Base-by-base conservation (phyloP, 768 basidiomycete genomes). In the Coprinopsis sp. region DNA sequence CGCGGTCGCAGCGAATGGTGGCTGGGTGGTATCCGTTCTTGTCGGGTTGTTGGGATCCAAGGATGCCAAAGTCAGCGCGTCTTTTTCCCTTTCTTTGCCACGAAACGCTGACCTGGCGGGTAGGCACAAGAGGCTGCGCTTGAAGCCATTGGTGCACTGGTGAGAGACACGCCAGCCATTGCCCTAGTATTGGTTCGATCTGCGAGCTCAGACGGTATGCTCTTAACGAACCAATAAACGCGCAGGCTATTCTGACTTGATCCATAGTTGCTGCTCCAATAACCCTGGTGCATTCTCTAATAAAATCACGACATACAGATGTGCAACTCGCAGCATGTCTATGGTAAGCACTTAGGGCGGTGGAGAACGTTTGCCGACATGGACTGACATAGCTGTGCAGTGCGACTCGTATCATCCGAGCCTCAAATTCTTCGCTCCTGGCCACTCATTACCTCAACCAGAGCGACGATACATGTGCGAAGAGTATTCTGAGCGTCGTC, bases 301-400 rank as follows among this genome's bases (percentile, higher is more conserved):
- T 76, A 7, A 87, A 81, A 57, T 78, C 80, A 12, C 73, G 84
- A 2, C 65, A 68, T 3, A 60, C 71, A 1, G 81, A 84, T 16
- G 74, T 84, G 8, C 85, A 88, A 51, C 63, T 90, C 1, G 80
- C 84, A 1, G 84, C 86, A 0, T 80, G 81, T 54, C 57, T 86
- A 13, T 88, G 86, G 86, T 85, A 57, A 38, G 68, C n/a, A n/a
- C n/a, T n/a, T n/a, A n/a, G n/a, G n/a, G n/a, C n/a, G n/a, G n/a
- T n/a, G n/a, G n/a, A n/a, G 37, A 23, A 21, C n/a, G 30, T 23
- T 23, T 16, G 18, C 14, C 46, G 13, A 24, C 14, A 22, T 51
- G 37, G 18, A 42, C 37, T 23, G 12, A 25, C 37, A 38, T 8
- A 33, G 27, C 8, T 18, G 22, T 14, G 12, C 51, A 87, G 85